Percentiles rank a stretch among this genome's conserved stretches.
Evolutionary conservation across 139 green algal genomes (phyloP).

Genomic region (Chlorella sorokiniana): DNA sequence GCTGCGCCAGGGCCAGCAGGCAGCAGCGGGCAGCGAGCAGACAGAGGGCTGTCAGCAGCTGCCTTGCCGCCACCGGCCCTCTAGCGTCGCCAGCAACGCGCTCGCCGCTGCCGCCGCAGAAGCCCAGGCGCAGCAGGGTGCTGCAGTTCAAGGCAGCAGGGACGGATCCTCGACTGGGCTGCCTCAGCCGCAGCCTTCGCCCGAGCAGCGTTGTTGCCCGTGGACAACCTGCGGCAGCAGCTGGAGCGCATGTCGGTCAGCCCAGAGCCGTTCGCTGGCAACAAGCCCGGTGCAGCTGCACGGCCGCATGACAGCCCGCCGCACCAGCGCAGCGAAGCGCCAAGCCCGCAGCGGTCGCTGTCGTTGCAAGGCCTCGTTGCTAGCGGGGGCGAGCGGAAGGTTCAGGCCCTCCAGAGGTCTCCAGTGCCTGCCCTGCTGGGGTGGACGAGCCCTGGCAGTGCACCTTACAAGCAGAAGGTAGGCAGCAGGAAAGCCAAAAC

Average conservation of each 20-base stretch:
- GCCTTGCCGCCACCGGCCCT: neutral
- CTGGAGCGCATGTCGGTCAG: slow-evolving; percentile 24
- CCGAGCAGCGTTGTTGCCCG: neutral
- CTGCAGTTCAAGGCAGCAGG: neutral
- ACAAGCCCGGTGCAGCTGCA: neutral
- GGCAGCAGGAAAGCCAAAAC: no score
- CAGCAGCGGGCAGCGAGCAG: neutral
- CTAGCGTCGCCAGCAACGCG: slow-evolving; percentile 19
- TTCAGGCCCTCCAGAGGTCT: neutral
- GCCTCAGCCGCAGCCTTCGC: neutral
- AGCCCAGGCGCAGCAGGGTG: neutral
- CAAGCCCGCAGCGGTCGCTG: slow-evolving; percentile 26
- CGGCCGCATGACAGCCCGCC: slow-evolving; percentile 2
- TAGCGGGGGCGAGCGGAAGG: neutral
- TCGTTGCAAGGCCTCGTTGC: slow-evolving; percentile 17
- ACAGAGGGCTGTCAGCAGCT: slow-evolving; percentile 5
- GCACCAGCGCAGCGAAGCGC: slow-evolving; percentile 12
- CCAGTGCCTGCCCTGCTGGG: no score
- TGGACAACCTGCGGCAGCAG: slow-evolving; percentile 19
- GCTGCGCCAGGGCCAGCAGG: neutral
- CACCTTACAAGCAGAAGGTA: neutral
- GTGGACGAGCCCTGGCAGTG: neutral
- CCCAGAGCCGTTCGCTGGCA: neutral
- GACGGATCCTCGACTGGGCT: no score
- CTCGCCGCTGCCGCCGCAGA: neutral